A percentile compares a stretch with the other conserved stretches of the same genome.
These are phyloP conservation scores for Fusarium cyanostomum DNA, from an alignment of 2,329 filamentous ascomycete genomes.

Conservation along the genomic window DNA sequence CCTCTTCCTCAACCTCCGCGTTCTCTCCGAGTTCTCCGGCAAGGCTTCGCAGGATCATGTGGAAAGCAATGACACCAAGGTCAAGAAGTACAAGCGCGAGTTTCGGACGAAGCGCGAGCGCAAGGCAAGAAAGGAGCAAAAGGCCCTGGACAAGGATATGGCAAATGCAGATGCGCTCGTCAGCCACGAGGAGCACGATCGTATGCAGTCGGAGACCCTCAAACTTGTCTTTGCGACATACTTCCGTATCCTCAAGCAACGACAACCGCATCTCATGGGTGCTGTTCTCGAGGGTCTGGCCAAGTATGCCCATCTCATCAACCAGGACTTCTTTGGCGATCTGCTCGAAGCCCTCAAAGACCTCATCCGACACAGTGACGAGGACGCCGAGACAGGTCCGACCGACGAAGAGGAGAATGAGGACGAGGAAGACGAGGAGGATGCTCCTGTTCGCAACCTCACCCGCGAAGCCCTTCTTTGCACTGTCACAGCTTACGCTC, in stretches of 20 bases:
- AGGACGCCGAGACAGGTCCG: constrained; percentile 58
- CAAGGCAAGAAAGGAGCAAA: constrained; percentile 86
- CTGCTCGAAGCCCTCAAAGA: constrained; percentile 94
- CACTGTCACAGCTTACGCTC: constrained; percentile 95
- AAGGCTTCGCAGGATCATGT: constrained; percentile 83
- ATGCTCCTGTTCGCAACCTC: constrained; percentile 69
- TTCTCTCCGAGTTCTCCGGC: constrained; percentile 86
- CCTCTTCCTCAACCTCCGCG: constrained; percentile 86
- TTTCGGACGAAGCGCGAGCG: constrained; percentile 90
- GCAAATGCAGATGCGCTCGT: constrained; percentile 90
- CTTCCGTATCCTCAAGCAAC: constrained; percentile 90
- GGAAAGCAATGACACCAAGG: constrained; percentile 64
- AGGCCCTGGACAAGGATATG: constrained; percentile 91
- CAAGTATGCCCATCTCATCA: constrained; percentile 95
- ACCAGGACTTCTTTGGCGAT: constrained; percentile 98
- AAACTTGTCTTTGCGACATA: constrained; percentile 96
- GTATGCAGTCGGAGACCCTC: constrained; percentile 93
- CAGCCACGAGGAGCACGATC: constrained; percentile 89
- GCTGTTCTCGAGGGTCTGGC: constrained; percentile 94
- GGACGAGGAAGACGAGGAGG: constrained; percentile 55
- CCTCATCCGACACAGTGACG: constrained; percentile 80
- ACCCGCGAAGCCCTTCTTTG: constrained; percentile 91
- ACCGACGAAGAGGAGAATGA: constrained; percentile 57
- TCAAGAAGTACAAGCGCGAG: constrained; percentile 75
- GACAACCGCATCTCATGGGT: constrained; percentile 89